Percentiles rank a stretch among this genome's conserved stretches.
phyloP scores from a whole-genome alignment of 169 alveolate genomes.

The Condylostoma magnum region DNA sequence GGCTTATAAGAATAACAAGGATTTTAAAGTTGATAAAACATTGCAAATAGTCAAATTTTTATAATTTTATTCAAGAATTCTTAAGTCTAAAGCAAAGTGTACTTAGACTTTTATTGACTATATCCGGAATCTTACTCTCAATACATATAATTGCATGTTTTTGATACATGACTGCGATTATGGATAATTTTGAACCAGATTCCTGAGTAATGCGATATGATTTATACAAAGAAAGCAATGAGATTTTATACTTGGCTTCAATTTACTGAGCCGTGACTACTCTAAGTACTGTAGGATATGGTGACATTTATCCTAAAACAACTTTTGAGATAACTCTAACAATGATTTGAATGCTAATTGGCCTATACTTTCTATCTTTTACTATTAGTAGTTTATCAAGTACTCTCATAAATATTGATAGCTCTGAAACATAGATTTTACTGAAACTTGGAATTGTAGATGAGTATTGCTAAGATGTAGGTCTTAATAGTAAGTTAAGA shows the following conservation, averaged over 20 bases:
- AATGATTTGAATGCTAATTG: slow-evolving; percentile 28
- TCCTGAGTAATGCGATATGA: slow-evolving; percentile 41
- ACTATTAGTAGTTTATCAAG: slow-evolving; percentile 65
- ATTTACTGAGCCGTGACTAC: slow-evolving; percentile 56
- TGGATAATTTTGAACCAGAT: slow-evolving; percentile 30
- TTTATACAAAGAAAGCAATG: neutral
- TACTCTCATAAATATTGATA: slow-evolving; percentile 57
- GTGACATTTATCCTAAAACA: slow-evolving; percentile 37
- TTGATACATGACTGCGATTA: slow-evolving; percentile 54
- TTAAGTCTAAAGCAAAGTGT: slow-evolving; percentile 32
- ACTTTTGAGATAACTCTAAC: slow-evolving; percentile 23
- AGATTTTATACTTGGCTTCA: slow-evolving; percentile 38
- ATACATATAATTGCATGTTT: slow-evolving; percentile 63
- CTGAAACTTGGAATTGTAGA: slow-evolving; percentile 50
- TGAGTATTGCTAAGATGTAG: slow-evolving; percentile 57
- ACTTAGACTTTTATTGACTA: slow-evolving; percentile 19
- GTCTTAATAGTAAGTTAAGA: slow-evolving; percentile 20
- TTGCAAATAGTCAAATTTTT: neutral
- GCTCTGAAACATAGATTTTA: slow-evolving; percentile 45
- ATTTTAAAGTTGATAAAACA: neutral
- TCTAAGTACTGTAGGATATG: slow-evolving; percentile 66
- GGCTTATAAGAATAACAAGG: neutral
- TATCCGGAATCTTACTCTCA: slow-evolving; percentile 35
- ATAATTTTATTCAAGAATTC: neutral
- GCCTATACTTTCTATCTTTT: slow-evolving; percentile 41